Evolutionary conservation across 345 rosid genomes (phyloP), one percentile per base, ranked within the genome.

Genomic region (Carallia pectinifolia): DNA sequence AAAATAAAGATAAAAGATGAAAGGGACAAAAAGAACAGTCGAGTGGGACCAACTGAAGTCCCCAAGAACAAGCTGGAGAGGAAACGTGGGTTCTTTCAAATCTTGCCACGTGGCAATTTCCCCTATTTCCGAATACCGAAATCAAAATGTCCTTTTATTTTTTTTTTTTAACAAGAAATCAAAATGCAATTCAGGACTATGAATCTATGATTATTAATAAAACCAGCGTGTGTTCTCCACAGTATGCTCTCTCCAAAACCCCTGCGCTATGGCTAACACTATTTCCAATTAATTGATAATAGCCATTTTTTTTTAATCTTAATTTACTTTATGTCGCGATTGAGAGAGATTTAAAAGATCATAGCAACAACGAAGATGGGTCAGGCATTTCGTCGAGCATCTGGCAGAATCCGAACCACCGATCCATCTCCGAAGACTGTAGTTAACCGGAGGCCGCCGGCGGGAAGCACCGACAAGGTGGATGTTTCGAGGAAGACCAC

Each of bases 311-410:
- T 1, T 33, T 33, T 33, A 33, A 23, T 33, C 4, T 33, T 33
- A 33, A n/a, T 27, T 47, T 36, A 2, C 19, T n/a, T 13, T 6
- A 23, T 15, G 6, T 4, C 33, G 2, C 9, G 40, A 4, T 39
- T 10, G 18, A 5, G 48, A 5, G 52, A 13, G 48, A 23, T 36
- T 61, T 3, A 15, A 40, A 6, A 2, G 33, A 17, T 6, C 61
- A 61, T n/a, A 3, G n/a, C 29, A 58, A 15, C 29, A 38, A n/a
- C 27, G 47, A 68, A 47, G 18, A 90, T 92, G 99, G 98, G 98
- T 62, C 98, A 96, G 87, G 97, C 91, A 84, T 85, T 96, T 87
- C 98, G 99, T 88, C 94, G 98, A 89, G 98, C 97, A 38, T 74
- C 85, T 81, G 97, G 96, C 30, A 87, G 83, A 81, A 75, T 89